phyloP scores from a whole-genome alignment of 441 rosid genomes.

The Viola pubescens region DNA sequence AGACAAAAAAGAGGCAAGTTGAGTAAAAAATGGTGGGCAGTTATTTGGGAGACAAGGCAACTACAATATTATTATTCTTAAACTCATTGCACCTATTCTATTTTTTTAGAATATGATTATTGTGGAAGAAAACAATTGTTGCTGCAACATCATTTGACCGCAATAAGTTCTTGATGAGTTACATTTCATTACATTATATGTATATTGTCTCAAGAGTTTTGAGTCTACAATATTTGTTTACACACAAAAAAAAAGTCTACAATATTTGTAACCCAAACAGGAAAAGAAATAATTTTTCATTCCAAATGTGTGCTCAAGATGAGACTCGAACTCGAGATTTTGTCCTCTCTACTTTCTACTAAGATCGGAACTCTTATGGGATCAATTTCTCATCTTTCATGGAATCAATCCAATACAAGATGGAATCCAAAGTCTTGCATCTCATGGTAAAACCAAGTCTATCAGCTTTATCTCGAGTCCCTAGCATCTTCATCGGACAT shows the following conservation, averaged over 20 bases:
- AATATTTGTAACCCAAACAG: no score
- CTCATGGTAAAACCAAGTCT: constrained; percentile 52
- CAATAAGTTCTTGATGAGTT: no score
- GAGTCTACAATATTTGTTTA: no score
- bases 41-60: no score
- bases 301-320: no score
- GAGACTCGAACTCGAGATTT: no score
- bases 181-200: no score
- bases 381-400: constrained; percentile 57
- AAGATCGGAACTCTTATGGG: constrained; percentile 20
- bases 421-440: constrained; percentile 36
- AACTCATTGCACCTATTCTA: not conserved
- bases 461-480: constrained; percentile 53
- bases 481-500: constrained; percentile 57
- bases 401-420: constrained; percentile 54
- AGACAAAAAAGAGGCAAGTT: not conserved
- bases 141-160: not conserved
- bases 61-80: no score
- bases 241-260: no score
- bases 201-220: no score
- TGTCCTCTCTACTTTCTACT: not conserved
- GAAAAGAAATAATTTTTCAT: no score
- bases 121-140: not conserved
- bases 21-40: not conserved
- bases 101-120: not conserved